Base-by-base conservation (phyloP, 129 eudicot species). In the Flaveria sonorensis region DNA sequence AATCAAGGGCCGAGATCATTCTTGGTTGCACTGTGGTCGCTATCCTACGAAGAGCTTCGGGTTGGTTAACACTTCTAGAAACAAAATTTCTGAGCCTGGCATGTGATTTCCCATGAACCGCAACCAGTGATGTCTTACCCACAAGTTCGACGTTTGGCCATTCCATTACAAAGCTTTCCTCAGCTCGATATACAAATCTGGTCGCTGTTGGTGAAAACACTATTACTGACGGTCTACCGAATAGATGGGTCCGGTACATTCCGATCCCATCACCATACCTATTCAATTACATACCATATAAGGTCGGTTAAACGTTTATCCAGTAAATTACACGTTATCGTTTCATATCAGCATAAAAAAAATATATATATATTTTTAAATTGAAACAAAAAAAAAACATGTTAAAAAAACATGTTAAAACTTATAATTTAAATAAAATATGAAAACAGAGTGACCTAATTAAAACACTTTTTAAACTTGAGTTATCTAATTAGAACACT, bases 181-280 rank as follows among this genome's bases (percentile, higher is more conserved):
- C 85, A 0, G 76, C 46, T 46, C 84, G 86, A 45, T 83, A 71
- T 16, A 81, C 85, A 65, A 75, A 85, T 79, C 83, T 89, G 70
- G 20, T 77, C 2, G 83, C 77, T 1, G 80, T 13, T 7, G 89
- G 78, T 10, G 88, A 74, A 68, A 53, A 87, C 7, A 83, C 80
- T 30, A 87, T 85, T 10, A 89, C 81, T 7, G 86, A 74, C 15
- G 92, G 91, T 53, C 72, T 42, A 3, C 96, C 89, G 40, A 86
- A 87, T 36, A 88, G 43, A 64, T 86, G 79, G 3, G 85, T 89
- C 60, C 74, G 81, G 64, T 86, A 86, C 45, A 84, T 71, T 61
- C 90, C 93, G 20, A 74, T 71, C 74, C 84, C 83, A 39, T 86
- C 87, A 5, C 88, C 93, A 61, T 78, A 84, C 87, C 93, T 88